Base-by-base conservation (phyloP, 169 alveolate species). In the Eimeria falciformis region DNA sequence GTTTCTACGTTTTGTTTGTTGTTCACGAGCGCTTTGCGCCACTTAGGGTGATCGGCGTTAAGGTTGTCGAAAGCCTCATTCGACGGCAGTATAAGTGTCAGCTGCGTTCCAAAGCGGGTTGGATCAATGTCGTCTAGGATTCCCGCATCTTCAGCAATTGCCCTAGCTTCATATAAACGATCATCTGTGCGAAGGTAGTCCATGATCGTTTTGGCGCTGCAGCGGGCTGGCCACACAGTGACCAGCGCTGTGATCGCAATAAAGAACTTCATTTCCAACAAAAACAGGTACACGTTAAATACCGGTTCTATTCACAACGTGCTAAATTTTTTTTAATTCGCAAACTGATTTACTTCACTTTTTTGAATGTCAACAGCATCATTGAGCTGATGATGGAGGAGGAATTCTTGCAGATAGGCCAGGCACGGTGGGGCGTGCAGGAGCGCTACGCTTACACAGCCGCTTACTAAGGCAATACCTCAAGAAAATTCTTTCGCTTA, bases 31-130 rank as follows among this genome's bases (percentile, higher is more conserved):
- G 68, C 77, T 14, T 46, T 25, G 4, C 83, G 83, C 93, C 93
- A 88, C 17, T 79, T 88, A 7, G 93, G 93, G 29, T 73, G 93
- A 3, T 88, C 88, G 25, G 81, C 89, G 40, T 88, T 9, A 14
- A 88, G 81, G 66, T 88, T 77, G 46, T 75, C 75, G 37, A 88
- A 88, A 14, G 93, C 93, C 45, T 53, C 68, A 65, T 88, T 88
- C 29, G 93, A 88, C 79, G 93, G 93, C 29, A 88, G 93, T 47
- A 88, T 79, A 40, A 88, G 62, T 45, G 93, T 88, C 47, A 88
- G 21, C 25, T 88, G 83, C 11, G 71, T 79, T 21, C 93, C 93
- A 75, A 71, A 88, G 33, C 71, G 87, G 23, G 75, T 62, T 40
- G 83, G 88, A 58, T 88, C 93, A 4, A 88, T 50, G 37, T 88